A percentile compares a stretch with the other conserved stretches of the same genome.
phyloP scores from a whole-genome alignment of 345 rosid species.

The Zanthoxylum bungeanum region DNA sequence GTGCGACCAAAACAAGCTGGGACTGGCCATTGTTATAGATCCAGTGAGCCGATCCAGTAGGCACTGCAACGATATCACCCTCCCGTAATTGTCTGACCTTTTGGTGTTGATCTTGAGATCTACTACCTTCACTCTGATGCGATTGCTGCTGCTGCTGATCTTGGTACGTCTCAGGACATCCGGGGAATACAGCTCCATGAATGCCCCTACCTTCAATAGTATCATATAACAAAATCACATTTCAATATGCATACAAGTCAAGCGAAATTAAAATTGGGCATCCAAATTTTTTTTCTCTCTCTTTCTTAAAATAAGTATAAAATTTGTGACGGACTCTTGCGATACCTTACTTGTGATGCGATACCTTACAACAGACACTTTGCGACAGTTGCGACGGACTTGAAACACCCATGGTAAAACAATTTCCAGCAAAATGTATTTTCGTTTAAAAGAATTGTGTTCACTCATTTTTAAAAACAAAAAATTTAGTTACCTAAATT shows the following conservation, averaged over 20 bases:
- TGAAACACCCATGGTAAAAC: too few species aligned
- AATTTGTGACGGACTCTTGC: too few species aligned
- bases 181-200: slow-evolving; percentile 34
- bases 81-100: slow-evolving; percentile 28
- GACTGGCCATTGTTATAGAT: slow-evolving; percentile 37
- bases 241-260: background rate
- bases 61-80: slow-evolving; percentile 45
- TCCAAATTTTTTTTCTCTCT: too few species aligned
- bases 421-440: too few species aligned
- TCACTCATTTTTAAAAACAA: too few species aligned
- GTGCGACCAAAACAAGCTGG: slow-evolving; percentile 29
- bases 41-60: slow-evolving; percentile 45
- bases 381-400: too few species aligned
- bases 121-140: background rate
- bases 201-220: slow-evolving; percentile 31
- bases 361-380: too few species aligned
- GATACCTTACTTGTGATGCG: too few species aligned
- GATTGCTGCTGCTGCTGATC: slow-evolving; percentile 8
- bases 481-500: too few species aligned
- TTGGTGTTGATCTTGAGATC: slow-evolving; percentile 31
- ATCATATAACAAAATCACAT: background rate
- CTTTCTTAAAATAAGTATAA: too few species aligned
- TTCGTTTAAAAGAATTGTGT: too few species aligned
- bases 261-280: background rate
- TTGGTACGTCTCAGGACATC: slow-evolving; percentile 42